These are phyloP conservation scores for Cyclotella sp. DNA, from an alignment of 108 stramenopile genomes.

Conservation along the genomic window DNA sequence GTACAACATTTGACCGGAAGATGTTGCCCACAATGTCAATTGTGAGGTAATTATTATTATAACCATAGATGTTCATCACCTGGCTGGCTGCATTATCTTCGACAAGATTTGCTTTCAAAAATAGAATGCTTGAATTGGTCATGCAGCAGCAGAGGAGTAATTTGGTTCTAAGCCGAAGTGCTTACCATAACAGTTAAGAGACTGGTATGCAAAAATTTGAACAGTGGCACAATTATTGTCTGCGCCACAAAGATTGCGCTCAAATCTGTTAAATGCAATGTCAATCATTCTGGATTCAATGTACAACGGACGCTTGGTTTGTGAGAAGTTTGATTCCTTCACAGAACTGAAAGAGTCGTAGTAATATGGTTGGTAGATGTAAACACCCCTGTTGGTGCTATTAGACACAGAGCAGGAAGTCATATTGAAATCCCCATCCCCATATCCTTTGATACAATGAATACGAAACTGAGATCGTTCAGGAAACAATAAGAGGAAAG, in stretches of 20 bases:
- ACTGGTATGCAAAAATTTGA: background rate
- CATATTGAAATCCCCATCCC: slow-evolving; percentile 5
- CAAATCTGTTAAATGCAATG: slow-evolving; percentile 11
- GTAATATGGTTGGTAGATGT: background rate
- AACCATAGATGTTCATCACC: background rate
- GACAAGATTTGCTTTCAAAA: background rate
- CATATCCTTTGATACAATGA: background rate
- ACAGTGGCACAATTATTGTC: background rate
- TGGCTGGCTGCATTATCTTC: slow-evolving; percentile 6
- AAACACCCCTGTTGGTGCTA: background rate
- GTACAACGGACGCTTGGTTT: slow-evolving; percentile 2
- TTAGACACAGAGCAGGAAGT: background rate
- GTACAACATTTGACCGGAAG: background rate
- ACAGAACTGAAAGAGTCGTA: too few species aligned
- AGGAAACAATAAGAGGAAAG: background rate
- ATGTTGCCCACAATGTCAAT: background rate
- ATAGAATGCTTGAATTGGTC: too few species aligned
- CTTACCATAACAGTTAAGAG: background rate
- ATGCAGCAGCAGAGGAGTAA: too few species aligned
- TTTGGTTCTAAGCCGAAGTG: too few species aligned
- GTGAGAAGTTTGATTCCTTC: slow-evolving; percentile 18
- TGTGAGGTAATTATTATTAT: background rate
- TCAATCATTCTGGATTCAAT: background rate
- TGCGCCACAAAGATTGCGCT: background rate
- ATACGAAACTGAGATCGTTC: background rate